Base-by-base conservation (phyloP, 1,284 basidiomycete genomes). In the Mycena citricolor region DNA sequence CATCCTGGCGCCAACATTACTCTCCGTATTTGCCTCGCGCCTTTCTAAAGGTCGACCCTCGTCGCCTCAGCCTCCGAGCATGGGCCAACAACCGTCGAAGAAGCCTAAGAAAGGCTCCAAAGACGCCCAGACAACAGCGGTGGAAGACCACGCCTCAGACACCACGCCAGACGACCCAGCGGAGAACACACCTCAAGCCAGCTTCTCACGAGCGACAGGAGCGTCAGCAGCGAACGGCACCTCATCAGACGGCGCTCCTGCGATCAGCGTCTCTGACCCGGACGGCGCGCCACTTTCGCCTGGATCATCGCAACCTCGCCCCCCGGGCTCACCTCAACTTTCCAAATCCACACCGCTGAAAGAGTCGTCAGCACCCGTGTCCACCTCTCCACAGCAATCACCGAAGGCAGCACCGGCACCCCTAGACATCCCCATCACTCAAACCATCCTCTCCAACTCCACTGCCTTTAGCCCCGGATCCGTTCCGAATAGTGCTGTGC, bases 1-100 rank as follows among this genome's bases (percentile, higher is more conserved):
- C 73, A 87, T 74, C 62, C 83, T 89, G 86, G 86, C 86, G 70
- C 84, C 84, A 44, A 81, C 85, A 61, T 74, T 90, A 41, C 72
- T 90, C 61, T 83, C 85, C 60, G 81, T 81, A 40, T 76, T 89
- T 53, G 75, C 84, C 51, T 80, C 78, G 55, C 73, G 83, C 64
- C 72, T 86, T 51, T 74, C 78, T 57, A 83, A 76, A 75, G 77
- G 80, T 54, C 74, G 86, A 67, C 73, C 80, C 33, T 79, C 82
- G 61, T 86, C 84, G 47, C 80, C 83, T 35, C 77, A 79, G 57
- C 78, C 76, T 44, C 52, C 70, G 59, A 67, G 65, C 61, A 88
- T 87, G 83, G 85, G 86, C 66, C 86, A 87, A 63, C 80, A 85
- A 65, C 77, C 80, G 58, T 88, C 86, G 55, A 88, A 85, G 75